Evolutionary conservation across 2,329 filamentous ascomycete species (phyloP).

Genomic region (Diaporthe destruens): DNA sequence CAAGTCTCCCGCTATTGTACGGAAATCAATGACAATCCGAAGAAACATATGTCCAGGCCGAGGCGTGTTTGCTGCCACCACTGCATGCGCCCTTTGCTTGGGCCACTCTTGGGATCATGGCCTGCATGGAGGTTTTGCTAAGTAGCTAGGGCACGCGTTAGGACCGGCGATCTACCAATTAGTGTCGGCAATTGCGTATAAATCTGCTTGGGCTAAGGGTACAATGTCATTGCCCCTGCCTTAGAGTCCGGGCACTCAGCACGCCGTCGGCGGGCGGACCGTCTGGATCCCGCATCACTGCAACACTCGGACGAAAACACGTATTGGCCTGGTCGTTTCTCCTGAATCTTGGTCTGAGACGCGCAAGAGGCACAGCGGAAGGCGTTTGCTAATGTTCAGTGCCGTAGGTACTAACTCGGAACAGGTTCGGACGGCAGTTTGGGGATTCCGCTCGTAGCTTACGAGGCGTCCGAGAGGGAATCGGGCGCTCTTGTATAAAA

Average conservation of each 20-base stretch:
- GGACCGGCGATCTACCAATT: neutral
- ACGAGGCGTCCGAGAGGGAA: neutral
- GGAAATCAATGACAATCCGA: neutral
- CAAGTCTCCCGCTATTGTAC: too few relatives aligned
- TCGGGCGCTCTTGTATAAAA: neutral
- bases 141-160: neutral
- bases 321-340: neutral
- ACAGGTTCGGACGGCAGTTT: neutral
- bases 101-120: neutral
- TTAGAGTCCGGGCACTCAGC: constrained; percentile 21
- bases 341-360: neutral
- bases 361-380: neutral
- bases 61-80: neutral
- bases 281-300: neutral
- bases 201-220: neutral
- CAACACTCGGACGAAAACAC: constrained; percentile 18
- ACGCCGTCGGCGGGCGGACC: constrained; percentile 28
- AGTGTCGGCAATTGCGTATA: neutral
- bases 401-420: neutral
- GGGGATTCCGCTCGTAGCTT: neutral
- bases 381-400: neutral
- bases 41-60: neutral
- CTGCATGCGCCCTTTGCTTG: neutral
- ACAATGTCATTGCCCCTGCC: constrained; percentile 27
- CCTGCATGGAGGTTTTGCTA: constrained; percentile 21